Base-by-base conservation (phyloP, 2,329 filamentous ascomycete genomes). In the Cercospora sp. region DNA sequence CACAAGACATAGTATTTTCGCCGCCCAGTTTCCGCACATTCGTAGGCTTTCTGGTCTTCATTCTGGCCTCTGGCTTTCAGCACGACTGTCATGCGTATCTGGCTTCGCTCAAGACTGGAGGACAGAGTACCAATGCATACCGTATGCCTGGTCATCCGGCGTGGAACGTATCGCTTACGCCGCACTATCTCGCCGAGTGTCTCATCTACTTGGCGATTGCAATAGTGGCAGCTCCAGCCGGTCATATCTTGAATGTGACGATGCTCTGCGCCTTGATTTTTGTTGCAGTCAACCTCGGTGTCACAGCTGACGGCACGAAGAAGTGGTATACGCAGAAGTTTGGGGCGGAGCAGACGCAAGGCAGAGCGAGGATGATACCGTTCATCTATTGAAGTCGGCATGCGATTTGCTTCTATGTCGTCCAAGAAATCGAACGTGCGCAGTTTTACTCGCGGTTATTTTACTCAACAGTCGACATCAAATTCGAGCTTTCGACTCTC, bases 131-230 rank as follows among this genome's bases (percentile, higher is more conserved):
- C 16, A 63, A 78, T 58, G 94, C 93, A 76, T 98, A 99, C 80
- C 91, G 91, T 10, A 84, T 98, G 26, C 94, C 94, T 0, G 82
- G 85, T 2, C 85, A 90, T 68, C 89, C 90, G 2, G 81, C 91
- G 66, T 99, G 98, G 79, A 83, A 83, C 55, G 83, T 84, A 66
- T 79, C 96, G 23, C 81, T 97, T 45, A 96, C 91, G 74, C 93
- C 95, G 18, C 95, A 99, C 80, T 99, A 98, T 79, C 91, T 91
- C 3, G 92, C 90, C 75, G 95, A 98, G 81, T 94, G 92, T 76
- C 78, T 91, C 48, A 88, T 97, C 67, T 98, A 99, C 78, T 77
- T 93, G 20, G 86, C 90, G n/a, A 81, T 99, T 71, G 87, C 92
- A 2, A 80, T 95, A 57, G 79, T 91, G 45, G 89, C 90, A 31